Conservation (phyloP, 495 filamentous ascomycete species). For the Hypoxylon fragiforme region DNA sequence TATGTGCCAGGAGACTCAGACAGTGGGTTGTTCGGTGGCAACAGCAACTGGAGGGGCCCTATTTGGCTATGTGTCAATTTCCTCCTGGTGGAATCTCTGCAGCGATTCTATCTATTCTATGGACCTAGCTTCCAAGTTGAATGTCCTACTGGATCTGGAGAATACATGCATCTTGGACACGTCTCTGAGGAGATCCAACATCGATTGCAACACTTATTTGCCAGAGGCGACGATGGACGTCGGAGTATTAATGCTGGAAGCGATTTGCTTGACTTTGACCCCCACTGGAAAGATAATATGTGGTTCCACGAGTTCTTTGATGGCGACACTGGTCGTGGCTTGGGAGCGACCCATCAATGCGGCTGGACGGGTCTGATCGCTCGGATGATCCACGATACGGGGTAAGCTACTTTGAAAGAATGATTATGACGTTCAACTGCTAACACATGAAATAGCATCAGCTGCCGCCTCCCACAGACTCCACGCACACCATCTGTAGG, state of each 20-base stretch:
- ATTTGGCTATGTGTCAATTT: slow-evolving; percentile 98
- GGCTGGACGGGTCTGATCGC: slow-evolving; percentile 98
- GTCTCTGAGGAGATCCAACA: slow-evolving; percentile 98
- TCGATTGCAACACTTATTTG: slow-evolving; percentile 88
- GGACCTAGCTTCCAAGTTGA: slow-evolving; percentile 85
- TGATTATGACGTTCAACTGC: background rate
- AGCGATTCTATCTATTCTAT: slow-evolving; percentile 94
- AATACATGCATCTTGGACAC: slow-evolving; percentile 93
- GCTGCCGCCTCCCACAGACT: slow-evolving; percentile 89
- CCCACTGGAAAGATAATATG: slow-evolving; percentile 88
- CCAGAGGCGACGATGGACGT: slow-evolving; percentile 77
- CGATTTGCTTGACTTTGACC: slow-evolving; percentile 84
- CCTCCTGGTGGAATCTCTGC: slow-evolving; percentile 86
- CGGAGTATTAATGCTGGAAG: slow-evolving; percentile 82
- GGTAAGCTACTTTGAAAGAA: slow-evolving; percentile 54
- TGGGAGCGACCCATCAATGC: slow-evolving; percentile 93
- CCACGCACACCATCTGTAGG: slow-evolving; percentile 81
- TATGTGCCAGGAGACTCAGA: slow-evolving; percentile 95
- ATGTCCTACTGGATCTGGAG: slow-evolving; percentile 90
- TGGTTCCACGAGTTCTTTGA: slow-evolving; percentile 99
- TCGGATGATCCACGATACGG: slow-evolving; percentile 95
- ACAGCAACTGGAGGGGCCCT: slow-evolving; percentile 94
- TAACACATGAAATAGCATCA: slow-evolving; percentile 60
- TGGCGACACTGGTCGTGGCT: slow-evolving; percentile 82
- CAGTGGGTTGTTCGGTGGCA: slow-evolving; percentile 90